Evolutionary conservation across 306 rosid species (phyloP).

Genomic region (Citrullus amarus): DNA sequence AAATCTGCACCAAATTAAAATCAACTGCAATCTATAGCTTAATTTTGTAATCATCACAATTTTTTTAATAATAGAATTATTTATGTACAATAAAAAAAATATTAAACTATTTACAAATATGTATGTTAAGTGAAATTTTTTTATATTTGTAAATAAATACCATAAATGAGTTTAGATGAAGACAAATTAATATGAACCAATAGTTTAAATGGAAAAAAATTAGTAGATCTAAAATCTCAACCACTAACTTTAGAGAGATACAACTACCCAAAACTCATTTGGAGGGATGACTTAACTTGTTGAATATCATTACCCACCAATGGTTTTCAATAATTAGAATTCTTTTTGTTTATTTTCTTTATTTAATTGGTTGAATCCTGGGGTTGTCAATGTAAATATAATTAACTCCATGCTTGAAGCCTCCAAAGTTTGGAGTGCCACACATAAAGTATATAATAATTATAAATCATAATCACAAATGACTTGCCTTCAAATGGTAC

Average conservation of each 20-base stretch:
- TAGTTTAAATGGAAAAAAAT: not conserved
- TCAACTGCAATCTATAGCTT: no score
- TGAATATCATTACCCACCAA: not conserved
- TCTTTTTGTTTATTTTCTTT: not conserved
- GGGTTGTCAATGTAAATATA: not conserved
- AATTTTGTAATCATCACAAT: no score
- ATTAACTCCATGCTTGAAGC: not conserved
- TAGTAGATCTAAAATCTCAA: not conserved
- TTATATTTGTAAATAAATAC: no score
- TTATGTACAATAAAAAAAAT: no score
- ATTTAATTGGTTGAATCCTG: not conserved
- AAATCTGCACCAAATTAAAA: no score
- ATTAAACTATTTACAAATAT: no score
- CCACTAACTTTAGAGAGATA: not conserved
- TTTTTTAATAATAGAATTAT: no score
- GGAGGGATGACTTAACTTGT: not conserved
- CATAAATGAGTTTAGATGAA: not conserved
- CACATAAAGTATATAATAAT: slow-evolving; percentile 2
- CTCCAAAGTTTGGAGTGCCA: not conserved
- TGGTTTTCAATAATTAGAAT: not conserved
- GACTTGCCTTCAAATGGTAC: not conserved
- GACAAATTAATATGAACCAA: not conserved
- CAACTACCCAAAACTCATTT: not conserved
- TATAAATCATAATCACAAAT: not conserved
- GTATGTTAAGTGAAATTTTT: no score